A percentile compares a stretch with the other conserved stretches of the same genome.
Evolutionary conservation across 768 basidiomycete genomes (phyloP).

Genomic region (Rubroboletus satanas): DNA sequence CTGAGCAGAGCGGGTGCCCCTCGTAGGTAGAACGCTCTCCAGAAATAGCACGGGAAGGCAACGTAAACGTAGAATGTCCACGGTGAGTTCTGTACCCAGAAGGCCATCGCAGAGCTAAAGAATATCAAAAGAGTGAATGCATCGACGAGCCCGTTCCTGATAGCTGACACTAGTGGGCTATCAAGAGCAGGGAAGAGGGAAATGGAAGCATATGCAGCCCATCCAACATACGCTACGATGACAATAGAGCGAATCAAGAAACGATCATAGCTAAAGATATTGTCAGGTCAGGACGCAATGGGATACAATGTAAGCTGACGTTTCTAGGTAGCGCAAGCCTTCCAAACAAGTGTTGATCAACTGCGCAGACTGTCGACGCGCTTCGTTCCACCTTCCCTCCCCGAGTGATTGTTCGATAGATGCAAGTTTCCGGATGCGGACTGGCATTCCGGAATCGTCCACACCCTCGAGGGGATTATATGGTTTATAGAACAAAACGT

Average conservation of each 20-base stretch:
- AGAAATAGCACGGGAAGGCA: conserved; percentile 74
- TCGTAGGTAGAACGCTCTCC: conserved; percentile 49
- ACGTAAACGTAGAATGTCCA: conserved; percentile 75
- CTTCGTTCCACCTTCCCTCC: conserved; percentile 42
- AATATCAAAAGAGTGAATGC: conserved; percentile 29
- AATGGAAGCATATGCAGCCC: conserved; percentile 65
- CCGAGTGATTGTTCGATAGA: conserved; percentile 47
- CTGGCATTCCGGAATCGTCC: conserved; percentile 24
- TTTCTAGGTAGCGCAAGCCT: conserved; percentile 77
- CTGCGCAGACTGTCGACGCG: conserved; percentile 44
- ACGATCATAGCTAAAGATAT: conserved; percentile 57
- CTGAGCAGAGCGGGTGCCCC: conserved; percentile 19
- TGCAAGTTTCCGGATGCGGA: conserved; percentile 35
- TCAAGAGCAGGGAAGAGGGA: conserved; percentile 49
- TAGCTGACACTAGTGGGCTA: background rate
- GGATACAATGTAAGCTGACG: conserved; percentile 29
- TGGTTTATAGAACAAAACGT: conserved; percentile 61
- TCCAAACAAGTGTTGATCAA: conserved; percentile 52
- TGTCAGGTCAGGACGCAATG: conserved; percentile 5
- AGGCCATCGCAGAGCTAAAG: conserved; percentile 43
- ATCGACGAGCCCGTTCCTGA: conserved; percentile 11
- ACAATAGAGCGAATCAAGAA: conserved; percentile 68
- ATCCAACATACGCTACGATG: conserved; percentile 68
- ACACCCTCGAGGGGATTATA: conserved; percentile 46
- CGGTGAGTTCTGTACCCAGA: conserved; percentile 62